Conservation (phyloP, 2,329 filamentous ascomycete genomes). For the Kalaharituber pfeilii region DNA sequence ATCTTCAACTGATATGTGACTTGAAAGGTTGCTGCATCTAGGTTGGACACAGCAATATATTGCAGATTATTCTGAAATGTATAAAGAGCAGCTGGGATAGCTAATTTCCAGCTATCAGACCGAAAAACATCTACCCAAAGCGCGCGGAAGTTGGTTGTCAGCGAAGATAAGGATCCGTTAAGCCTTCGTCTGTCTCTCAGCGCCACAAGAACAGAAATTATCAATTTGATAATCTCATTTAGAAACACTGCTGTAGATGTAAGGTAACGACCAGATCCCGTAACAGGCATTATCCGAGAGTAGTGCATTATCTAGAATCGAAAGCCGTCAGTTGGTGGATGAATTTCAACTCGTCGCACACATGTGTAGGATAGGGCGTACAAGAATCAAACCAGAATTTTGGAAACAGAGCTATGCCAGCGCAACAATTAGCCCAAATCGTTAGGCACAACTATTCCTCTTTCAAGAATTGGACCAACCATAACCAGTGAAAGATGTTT, state of each 20-base stretch:
- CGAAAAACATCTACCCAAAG: slow-evolving; percentile 69
- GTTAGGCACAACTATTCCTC: slow-evolving; percentile 1
- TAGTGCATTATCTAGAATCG: slow-evolving; percentile 70
- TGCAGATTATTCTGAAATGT: slow-evolving; percentile 87
- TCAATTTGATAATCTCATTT: slow-evolving; percentile 80
- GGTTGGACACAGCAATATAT: slow-evolving; percentile 76
- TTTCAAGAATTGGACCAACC: slow-evolving; percentile 29
- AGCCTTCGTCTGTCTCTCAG: slow-evolving; percentile 46
- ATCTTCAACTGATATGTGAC: slow-evolving; percentile 92
- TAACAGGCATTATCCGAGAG: slow-evolving; percentile 69
- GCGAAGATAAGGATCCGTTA: slow-evolving; percentile 44
- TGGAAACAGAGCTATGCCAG: slow-evolving; percentile 51
- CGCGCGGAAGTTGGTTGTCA: slow-evolving; percentile 60
- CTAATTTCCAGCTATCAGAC: slow-evolving; percentile 86
- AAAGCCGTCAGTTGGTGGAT: slow-evolving; percentile 16
- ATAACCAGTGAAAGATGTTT: slow-evolving; percentile 51
- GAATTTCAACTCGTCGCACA: not conserved
- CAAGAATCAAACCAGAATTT: slow-evolving; percentile 61
- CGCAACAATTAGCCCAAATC: slow-evolving; percentile 20
- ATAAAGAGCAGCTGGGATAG: slow-evolving; percentile 73
- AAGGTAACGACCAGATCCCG: slow-evolving; percentile 59
- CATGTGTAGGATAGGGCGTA: slow-evolving; percentile 25
- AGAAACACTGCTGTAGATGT: slow-evolving; percentile 87
- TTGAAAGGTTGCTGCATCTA: slow-evolving; percentile 86
- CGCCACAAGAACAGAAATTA: slow-evolving; percentile 68